Evolutionary conservation across 495 filamentous ascomycete genomes (phyloP).

Genomic region (Jackrogersella multiformis): DNA sequence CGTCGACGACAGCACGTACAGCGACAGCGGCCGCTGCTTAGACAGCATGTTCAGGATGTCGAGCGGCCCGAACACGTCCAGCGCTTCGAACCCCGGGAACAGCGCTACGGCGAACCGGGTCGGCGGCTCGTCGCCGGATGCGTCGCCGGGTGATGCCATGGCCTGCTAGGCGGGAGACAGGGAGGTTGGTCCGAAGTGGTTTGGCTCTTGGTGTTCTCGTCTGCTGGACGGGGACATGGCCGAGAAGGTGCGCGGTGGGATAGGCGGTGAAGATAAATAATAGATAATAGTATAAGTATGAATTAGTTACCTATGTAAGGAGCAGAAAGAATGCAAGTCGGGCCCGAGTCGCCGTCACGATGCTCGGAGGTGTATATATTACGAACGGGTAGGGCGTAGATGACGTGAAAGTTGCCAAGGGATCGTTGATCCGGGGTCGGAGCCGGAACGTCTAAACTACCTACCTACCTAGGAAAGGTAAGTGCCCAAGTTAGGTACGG

Average conservation of each 20-base stretch:
- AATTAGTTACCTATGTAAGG: no score
- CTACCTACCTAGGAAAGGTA: no score
- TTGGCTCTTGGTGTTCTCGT: no score
- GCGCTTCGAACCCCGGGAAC: conserved; percentile 60
- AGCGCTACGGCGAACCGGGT: conserved; percentile 51
- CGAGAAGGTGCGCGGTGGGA: not conserved
- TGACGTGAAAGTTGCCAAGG: conserved; percentile 16
- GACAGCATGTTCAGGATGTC: conserved; percentile 68
- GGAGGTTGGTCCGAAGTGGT: no score
- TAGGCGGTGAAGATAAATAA: not conserved
- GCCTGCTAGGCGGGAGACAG: not conserved
- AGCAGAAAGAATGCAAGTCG: not conserved
- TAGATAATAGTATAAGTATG: not conserved
- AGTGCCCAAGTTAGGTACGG: no score
- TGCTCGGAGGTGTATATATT: not conserved
- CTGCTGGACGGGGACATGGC: not conserved
- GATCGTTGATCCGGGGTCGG: conserved; percentile 29
- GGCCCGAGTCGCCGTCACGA: not conserved
- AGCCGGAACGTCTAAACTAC: no score
- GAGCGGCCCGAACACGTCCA: conserved; percentile 68
- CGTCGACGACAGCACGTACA: conserved; percentile 64
- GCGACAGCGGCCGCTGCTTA: conserved; percentile 43
- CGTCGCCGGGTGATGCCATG: not conserved
- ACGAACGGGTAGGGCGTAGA: not conserved
- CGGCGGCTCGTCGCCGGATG: conserved; percentile 21